Conservation (phyloP, 345 rosid species). For the Populus ilicifolia region DNA sequence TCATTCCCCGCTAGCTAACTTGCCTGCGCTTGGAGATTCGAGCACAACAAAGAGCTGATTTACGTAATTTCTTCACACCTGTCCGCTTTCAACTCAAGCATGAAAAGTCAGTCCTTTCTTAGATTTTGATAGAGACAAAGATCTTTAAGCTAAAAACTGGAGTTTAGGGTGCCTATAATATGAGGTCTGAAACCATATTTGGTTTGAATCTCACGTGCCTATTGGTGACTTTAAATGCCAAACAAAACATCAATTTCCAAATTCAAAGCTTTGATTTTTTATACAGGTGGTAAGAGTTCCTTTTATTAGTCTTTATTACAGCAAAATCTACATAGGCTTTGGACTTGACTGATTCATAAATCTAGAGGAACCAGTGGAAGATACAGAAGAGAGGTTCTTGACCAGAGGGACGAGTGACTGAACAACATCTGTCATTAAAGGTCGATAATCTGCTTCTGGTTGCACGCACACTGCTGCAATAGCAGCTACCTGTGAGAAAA, state of each 20-base stretch:
- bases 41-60: too few species aligned
- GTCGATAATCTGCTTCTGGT: conserved; percentile 84
- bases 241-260: neutral
- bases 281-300: neutral
- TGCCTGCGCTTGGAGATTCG: too few species aligned
- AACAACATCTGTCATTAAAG: conserved; percentile 90
- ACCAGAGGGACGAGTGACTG: conserved; percentile 81
- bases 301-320: neutral
- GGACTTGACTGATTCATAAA: conserved; percentile 31
- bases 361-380: conserved; percentile 40
- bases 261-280: neutral
- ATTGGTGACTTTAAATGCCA: neutral
- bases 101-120: too few species aligned
- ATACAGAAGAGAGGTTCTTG: conserved; percentile 42
- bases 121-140: too few species aligned
- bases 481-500: conserved; percentile 62
- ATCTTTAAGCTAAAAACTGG: too few species aligned
- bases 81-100: too few species aligned
- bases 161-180: too few species aligned
- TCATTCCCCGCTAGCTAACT: too few species aligned
- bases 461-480: conserved; percentile 93
- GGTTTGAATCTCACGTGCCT: neutral
- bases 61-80: too few species aligned
- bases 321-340: conserved; percentile 7
- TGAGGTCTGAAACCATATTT: too few species aligned